Evolutionary conservation across 257 asterid genomes (phyloP).

Genomic region (Nicotiana paniculata): DNA sequence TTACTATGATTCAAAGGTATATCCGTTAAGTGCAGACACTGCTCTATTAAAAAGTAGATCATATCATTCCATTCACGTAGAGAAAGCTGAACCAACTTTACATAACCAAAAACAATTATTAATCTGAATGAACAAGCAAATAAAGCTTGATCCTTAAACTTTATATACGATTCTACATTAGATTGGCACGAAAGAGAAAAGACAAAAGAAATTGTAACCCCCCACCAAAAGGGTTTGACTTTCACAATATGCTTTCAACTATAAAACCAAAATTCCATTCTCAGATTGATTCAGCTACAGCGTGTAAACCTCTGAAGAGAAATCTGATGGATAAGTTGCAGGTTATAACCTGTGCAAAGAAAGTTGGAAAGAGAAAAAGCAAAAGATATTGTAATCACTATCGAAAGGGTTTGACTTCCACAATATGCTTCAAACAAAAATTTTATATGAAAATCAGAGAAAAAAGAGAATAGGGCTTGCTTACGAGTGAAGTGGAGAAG

Average conservation of each 20-base stretch:
- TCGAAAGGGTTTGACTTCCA: background rate
- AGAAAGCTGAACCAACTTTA: background rate
- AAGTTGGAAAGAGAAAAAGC: background rate
- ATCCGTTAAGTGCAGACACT: background rate
- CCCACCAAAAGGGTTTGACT: background rate
- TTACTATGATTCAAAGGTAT: background rate
- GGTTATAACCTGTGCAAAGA: no score
- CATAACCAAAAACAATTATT: background rate
- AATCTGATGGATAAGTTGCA: no score
- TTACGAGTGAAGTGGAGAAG: slow-evolving; percentile 17
- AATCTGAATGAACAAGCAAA: background rate
- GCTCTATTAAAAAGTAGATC: background rate
- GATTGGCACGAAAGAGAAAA: background rate
- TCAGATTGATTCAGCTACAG: no score
- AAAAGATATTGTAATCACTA: background rate
- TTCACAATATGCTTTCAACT: background rate
- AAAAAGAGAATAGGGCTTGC: background rate
- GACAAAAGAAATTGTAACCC: background rate
- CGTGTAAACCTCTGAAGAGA: no score
- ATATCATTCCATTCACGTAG: background rate
- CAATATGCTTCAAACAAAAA: background rate
- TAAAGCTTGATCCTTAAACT: background rate
- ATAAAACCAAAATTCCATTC: background rate
- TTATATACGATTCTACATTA: background rate
- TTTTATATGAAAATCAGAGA: background rate